A percentile compares a stretch with the other conserved stretches of the same genome.
phyloP scores from a whole-genome alignment of 1,139 yeast species.

The Spencermartinsiella ligniputridi region DNA sequence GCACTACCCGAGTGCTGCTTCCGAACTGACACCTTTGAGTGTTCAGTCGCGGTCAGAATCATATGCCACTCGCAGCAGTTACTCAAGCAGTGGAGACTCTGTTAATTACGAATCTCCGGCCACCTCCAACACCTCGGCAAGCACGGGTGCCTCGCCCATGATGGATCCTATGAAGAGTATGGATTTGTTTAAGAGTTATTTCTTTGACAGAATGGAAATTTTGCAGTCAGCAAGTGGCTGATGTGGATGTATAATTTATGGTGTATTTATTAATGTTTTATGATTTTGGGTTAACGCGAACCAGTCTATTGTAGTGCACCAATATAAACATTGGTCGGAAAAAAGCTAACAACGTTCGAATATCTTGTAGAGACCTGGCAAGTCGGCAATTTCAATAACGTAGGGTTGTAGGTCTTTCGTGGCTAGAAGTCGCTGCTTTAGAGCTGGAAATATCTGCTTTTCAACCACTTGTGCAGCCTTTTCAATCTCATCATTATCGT shows the following conservation, averaged over 20 bases:
- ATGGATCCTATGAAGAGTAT: background rate
- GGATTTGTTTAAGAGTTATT: slow-evolving; percentile 26
- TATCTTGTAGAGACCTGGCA: slow-evolving; percentile 86
- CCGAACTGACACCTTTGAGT: slow-evolving; percentile 5
- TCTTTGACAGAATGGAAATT: slow-evolving; percentile 28
- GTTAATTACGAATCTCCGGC: slow-evolving; percentile 2
- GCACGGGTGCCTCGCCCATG: background rate
- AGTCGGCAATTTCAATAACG: slow-evolving; percentile 79
- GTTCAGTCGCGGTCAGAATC: background rate
- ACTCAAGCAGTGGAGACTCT: background rate
- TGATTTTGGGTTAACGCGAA: background rate
- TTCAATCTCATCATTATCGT: slow-evolving; percentile 12
- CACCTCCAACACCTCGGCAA: slow-evolving; percentile 2
- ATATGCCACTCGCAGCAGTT: slow-evolving; percentile 1
- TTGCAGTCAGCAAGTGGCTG: slow-evolving; percentile 14
- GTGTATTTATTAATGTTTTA: slow-evolving; percentile 1
- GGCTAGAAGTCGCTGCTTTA: slow-evolving; percentile 63
- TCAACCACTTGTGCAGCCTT: slow-evolving; percentile 40
- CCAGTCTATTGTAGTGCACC: too few species aligned
- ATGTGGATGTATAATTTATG: background rate
- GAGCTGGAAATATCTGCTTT: slow-evolving; percentile 58
- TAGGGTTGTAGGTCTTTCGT: slow-evolving; percentile 49
- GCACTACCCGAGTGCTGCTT: slow-evolving; percentile 18
- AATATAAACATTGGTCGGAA: too few species aligned
- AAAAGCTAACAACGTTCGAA: slow-evolving; percentile 90